A percentile compares a stretch with the other conserved stretches of the same genome.
Conservation (phyloP, 495 filamentous ascomycete genomes). For the Aeminium ludgeri region DNA sequence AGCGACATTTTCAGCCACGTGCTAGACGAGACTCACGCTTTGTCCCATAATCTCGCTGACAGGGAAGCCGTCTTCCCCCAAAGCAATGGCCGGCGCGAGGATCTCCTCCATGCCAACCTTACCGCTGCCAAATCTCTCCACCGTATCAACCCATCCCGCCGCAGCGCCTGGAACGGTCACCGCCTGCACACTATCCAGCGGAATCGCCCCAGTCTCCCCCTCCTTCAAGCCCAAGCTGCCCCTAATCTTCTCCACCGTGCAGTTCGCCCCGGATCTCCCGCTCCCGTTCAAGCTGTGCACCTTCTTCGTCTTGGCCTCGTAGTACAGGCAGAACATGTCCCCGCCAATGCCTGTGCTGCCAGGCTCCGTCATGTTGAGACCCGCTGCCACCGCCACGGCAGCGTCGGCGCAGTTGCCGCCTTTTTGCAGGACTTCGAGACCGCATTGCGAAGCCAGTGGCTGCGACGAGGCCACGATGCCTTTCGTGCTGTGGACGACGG, state of each 20-base stretch:
- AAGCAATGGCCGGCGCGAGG: constrained; percentile 63
- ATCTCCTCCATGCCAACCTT: constrained; percentile 65
- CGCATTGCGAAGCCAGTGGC: constrained; percentile 76
- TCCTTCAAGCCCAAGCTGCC: constrained; percentile 50
- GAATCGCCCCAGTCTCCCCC: constrained; percentile 46
- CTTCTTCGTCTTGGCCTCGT: constrained; percentile 63
- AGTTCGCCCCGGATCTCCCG: constrained; percentile 56
- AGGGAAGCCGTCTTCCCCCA: constrained; percentile 80
- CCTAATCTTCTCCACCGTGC: constrained; percentile 51
- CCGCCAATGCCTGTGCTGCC: constrained; percentile 91
- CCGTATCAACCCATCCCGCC: constrained; percentile 82
- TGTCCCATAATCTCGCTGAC: constrained; percentile 62
- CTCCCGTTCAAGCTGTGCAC: constrained; percentile 82
- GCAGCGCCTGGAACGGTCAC: constrained; percentile 81
- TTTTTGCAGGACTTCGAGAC: constrained; percentile 61
- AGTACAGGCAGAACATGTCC: constrained; percentile 96
- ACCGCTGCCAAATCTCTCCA: constrained; percentile 84
- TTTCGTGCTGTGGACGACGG: constrained; percentile 81
- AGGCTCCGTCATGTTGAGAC: constrained; percentile 85
- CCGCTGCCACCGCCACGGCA: constrained; percentile 79
- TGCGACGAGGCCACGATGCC: constrained; percentile 88
- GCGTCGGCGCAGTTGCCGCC: constrained; percentile 96
- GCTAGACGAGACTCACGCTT: constrained; percentile 36
- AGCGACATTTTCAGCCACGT: neutral
- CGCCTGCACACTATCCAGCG: constrained; percentile 58